phyloP scores from a whole-genome alignment of 352 stramenopile genomes.

The Phytophthora gonapodyides region DNA sequence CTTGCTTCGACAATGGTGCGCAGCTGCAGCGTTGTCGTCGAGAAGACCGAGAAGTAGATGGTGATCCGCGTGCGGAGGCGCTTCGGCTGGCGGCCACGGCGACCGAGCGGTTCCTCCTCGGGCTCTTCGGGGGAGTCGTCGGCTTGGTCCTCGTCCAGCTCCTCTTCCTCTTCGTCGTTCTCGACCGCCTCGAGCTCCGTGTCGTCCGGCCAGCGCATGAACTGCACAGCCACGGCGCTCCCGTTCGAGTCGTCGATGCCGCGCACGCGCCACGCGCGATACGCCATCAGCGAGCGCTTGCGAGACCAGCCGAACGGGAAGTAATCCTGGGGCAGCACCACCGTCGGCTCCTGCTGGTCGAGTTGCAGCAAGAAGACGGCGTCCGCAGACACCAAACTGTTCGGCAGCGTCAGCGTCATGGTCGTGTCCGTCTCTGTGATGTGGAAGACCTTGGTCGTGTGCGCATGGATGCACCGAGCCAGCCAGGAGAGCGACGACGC shows the following conservation, averaged over 20 bases:
- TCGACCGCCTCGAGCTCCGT: conserved; percentile 33
- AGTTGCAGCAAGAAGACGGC: conserved; percentile 58
- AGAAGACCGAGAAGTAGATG: conserved; percentile 66
- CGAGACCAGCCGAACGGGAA: conserved; percentile 63
- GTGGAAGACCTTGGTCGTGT: conserved; percentile 57
- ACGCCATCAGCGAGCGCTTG: conserved; percentile 57
- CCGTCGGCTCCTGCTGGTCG: conserved; percentile 46
- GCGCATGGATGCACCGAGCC: conserved; percentile 53
- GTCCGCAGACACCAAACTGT: conserved; percentile 62
- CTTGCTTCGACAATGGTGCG: conserved; percentile 70
- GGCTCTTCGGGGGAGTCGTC: conserved; percentile 50
- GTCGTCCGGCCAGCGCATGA: conserved; percentile 70
- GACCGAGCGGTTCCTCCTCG: conserved; percentile 48
- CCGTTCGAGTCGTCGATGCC: conserved; percentile 53
- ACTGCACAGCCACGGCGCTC: conserved; percentile 55
- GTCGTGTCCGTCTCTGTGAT: conserved; percentile 64
- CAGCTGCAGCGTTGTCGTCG: conserved; percentile 51
- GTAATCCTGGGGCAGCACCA: conserved; percentile 53
- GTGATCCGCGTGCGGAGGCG: conserved; percentile 63
- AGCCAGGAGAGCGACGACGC: conserved; percentile 55
- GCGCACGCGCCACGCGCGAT: conserved; percentile 68
- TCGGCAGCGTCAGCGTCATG: conserved; percentile 59
- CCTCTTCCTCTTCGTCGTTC: conserved; percentile 50
- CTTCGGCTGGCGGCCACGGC: conserved; percentile 24
- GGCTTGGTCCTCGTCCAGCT: conserved; percentile 43